Conservation (phyloP, 257 asterid species). For the Leptodermis oblonga region DNA sequence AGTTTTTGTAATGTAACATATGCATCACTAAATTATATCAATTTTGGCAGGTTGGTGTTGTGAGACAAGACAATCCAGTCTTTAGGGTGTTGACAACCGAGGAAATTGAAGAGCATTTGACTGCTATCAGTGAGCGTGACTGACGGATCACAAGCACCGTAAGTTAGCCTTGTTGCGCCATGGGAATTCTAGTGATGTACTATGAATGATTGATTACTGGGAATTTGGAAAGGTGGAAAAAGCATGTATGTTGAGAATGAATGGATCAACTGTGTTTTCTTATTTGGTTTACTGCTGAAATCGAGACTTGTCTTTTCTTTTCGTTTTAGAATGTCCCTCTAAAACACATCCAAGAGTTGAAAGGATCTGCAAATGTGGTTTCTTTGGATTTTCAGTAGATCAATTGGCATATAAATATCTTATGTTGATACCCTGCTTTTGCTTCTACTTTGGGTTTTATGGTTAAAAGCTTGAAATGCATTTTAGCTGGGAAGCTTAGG, state of each 20-base stretch:
- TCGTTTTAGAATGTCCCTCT: not conserved
- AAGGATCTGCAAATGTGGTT: not conserved
- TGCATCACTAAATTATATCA: slow-evolving; percentile 7
- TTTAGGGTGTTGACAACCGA: slow-evolving; percentile 81
- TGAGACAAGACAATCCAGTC: slow-evolving; percentile 62
- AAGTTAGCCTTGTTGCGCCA: not conserved
- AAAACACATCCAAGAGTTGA: not conserved
- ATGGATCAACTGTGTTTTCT: slow-evolving; percentile 2
- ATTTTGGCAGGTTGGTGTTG: slow-evolving; percentile 77
- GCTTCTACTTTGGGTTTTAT: no score
- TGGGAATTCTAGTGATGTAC: not conserved
- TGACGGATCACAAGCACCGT: slow-evolving; percentile 19
- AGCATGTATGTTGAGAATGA: slow-evolving; percentile 6
- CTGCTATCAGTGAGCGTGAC: slow-evolving; percentile 97
- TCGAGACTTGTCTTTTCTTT: not conserved
- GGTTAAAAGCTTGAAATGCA: not conserved
- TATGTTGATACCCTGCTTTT: no score
- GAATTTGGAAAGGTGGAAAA: slow-evolving; percentile 1
- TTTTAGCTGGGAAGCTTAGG: not conserved
- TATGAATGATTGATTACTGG: not conserved
- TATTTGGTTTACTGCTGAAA: not conserved
- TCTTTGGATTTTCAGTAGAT: not conserved
- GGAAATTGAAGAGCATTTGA: slow-evolving; percentile 90
- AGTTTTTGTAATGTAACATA: not conserved
- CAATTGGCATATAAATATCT: not conserved